Percentiles rank a stretch among this genome's conserved stretches.
These are phyloP conservation scores for Penicillium paradoxum DNA, from an alignment of 495 filamentous ascomycete species.

Conservation along the genomic window DNA sequence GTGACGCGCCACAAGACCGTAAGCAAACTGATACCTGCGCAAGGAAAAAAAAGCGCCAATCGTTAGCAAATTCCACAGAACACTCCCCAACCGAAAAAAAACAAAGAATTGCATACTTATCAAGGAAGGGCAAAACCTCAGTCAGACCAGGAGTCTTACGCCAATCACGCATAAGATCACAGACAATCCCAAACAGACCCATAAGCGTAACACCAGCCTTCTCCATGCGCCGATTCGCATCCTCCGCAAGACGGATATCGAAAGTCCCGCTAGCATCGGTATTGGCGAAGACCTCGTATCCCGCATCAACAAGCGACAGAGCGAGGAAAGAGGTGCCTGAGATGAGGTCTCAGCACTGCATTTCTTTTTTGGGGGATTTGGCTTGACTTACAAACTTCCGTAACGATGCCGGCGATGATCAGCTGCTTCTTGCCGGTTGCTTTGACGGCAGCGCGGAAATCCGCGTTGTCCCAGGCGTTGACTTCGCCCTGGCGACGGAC, in stretches of 20 bases:
- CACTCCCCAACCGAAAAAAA: neutral
- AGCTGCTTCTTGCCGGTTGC: conserved; percentile 65
- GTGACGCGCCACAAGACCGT: conserved; percentile 46
- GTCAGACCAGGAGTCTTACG: conserved; percentile 58
- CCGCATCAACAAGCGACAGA: conserved; percentile 62
- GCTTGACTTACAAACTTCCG: conserved; percentile 66
- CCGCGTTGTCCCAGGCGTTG: conserved; percentile 73
- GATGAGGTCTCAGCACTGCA: neutral
- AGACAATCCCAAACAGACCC: conserved; percentile 61
- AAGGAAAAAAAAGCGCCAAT: neutral
- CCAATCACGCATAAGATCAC: conserved; percentile 79
- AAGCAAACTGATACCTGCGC: conserved; percentile 36
- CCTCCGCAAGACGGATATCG: conserved; percentile 48
- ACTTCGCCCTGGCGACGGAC: conserved; percentile 71
- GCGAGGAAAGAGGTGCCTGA: conserved; percentile 69
- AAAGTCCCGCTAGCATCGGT: conserved; percentile 67
- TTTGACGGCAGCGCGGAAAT: conserved; percentile 61
- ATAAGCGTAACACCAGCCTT: conserved; percentile 61
- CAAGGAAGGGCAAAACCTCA: conserved; percentile 61
- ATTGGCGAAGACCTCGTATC: conserved; percentile 75
- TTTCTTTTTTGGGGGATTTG: neutral
- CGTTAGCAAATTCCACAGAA: neutral
- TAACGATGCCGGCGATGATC: conserved; percentile 69
- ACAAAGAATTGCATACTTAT: conserved; percentile 37
- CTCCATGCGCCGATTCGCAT: conserved; percentile 63